Base-by-base conservation (phyloP, 345 rosid genomes). In the Geranium brycei region DNA sequence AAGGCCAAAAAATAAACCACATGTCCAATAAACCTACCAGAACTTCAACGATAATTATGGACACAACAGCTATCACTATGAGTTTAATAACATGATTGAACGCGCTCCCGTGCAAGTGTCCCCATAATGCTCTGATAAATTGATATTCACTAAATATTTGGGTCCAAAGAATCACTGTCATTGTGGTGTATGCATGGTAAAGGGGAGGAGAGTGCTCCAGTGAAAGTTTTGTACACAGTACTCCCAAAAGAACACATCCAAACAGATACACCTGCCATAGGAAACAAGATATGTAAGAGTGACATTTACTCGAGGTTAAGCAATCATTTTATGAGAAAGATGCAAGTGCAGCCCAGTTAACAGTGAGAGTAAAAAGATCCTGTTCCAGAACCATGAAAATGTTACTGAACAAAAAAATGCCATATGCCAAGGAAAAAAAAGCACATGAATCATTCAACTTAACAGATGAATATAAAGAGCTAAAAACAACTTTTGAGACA, bases 161-260 rank as follows among this genome's bases (percentile, higher is more conserved):
- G 31, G 88, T 87, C 98, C 98, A 91, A 18, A 89, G 85, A 73
- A 89, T 81, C 57, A 89, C 74, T n/a, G 96, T 89, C 95, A 87
- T 81, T 17, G 92, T 92, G 30, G 78, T 18, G 66, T 89, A 91
- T 64, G 95, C 91, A 76, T 89, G 96, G 76, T 91, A 91, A 60
- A 89, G 84, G 62, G 92, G 95, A 61, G 96, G 98, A 61, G 98
- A 87, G 62, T 69, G 89, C 71, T 91, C 96, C 82, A 79, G 18
- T 61, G 76, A 77, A 61, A 85, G 77, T 64, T 84, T 40, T 66
- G 77, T 51, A 40, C 81, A 85, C 61, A 78, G 63, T 5, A 80
- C 58, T 65, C 80, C 89, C 91, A 87, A 82, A 60, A 87, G 69
- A 63, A 87, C 72, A 73, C 70, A 72, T 69, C 96, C 98, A 31